Evolutionary conservation across 352 stramenopile species (phyloP).

Genomic region (Phytophthora litchii): DNA sequence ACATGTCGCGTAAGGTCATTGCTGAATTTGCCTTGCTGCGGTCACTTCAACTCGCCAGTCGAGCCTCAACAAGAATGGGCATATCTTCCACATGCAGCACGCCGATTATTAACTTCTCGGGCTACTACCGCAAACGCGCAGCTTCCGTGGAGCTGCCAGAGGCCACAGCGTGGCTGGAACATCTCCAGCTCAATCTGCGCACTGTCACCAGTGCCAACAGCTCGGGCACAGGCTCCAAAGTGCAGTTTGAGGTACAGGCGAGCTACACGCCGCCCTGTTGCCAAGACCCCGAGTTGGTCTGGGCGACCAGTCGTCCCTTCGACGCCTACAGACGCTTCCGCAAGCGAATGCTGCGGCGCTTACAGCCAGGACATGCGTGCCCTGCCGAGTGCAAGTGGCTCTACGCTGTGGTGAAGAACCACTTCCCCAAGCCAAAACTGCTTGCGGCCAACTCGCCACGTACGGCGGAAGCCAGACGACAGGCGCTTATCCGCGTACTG

Average conservation of each 20-base stretch:
- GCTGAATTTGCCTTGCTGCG: slow-evolving; percentile 1
- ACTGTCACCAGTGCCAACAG: slow-evolving; percentile 9
- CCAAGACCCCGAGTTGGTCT: slow-evolving; percentile 28
- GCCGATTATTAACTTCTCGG: slow-evolving; percentile 37
- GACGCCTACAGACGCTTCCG: slow-evolving; percentile 56
- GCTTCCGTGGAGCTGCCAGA: slow-evolving; percentile 37
- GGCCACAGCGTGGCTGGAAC: slow-evolving; percentile 38
- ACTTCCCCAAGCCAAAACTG: slow-evolving; percentile 40
- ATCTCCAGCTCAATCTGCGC: slow-evolving; percentile 30
- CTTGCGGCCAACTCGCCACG: slow-evolving; percentile 31
- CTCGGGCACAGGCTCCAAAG: slow-evolving; percentile 7
- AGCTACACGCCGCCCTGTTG: slow-evolving; percentile 28
- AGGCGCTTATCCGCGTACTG: slow-evolving; percentile 36
- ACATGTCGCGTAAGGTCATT: slow-evolving; percentile 21
- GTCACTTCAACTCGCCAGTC: slow-evolving; percentile 13
- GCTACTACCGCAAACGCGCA: slow-evolving; percentile 38
- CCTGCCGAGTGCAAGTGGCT: slow-evolving; percentile 45
- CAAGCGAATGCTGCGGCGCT: slow-evolving; percentile 25
- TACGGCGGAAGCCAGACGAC: slow-evolving; percentile 30
- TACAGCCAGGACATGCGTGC: slow-evolving; percentile 34
- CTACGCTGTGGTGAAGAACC: slow-evolving; percentile 42
- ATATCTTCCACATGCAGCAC: slow-evolving; percentile 30
- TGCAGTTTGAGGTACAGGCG: slow-evolving; percentile 34
- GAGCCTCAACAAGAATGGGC: slow-evolving; percentile 21
- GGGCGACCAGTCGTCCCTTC: slow-evolving; percentile 36